These are phyloP conservation scores for Boletus mariae DNA, from an alignment of 1,284 basidiomycete species.

Conservation along the genomic window DNA sequence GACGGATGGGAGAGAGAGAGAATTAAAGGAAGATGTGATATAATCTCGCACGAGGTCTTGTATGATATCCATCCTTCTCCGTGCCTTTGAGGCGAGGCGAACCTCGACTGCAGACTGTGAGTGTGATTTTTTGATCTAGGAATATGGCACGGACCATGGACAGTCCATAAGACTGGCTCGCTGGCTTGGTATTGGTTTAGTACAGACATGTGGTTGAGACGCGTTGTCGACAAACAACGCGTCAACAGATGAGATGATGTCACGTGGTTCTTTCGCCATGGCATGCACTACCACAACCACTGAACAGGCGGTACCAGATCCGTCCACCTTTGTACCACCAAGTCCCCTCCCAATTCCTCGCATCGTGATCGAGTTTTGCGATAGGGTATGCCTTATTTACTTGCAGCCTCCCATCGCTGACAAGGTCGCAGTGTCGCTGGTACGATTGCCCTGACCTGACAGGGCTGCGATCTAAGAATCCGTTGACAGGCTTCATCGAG, in stretches of 20 bases:
- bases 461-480: conserved; percentile 1
- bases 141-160: conserved; percentile 46
- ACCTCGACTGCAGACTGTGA: conserved; percentile 68
- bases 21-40: conserved; percentile 56
- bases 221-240: conserved; percentile 40
- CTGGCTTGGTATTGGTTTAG: conserved; percentile 3
- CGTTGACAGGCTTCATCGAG: conserved; percentile 70
- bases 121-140: not conserved
- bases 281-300: not conserved
- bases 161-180: conserved; percentile 43
- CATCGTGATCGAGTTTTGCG: conserved; percentile 80
- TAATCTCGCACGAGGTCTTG: conserved; percentile 59
- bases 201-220: conserved; percentile 10
- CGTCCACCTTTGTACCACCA: conserved; percentile 60
- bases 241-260: conserved; percentile 31
- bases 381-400: conserved; percentile 55
- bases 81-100: conserved; percentile 61
- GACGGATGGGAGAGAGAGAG: conserved; percentile 61
- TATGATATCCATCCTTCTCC: conserved; percentile 70
- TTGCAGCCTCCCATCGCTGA: not conserved
- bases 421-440: conserved; percentile 62
- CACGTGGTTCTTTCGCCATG: conserved; percentile 15
- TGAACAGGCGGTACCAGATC: conserved; percentile 34
- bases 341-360: conserved; percentile 42
- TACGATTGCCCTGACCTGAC: conserved; percentile 30